Evolutionary conservation across 2,329 filamentous ascomycete genomes (phyloP).

Genomic region (Metarhizium anisopliae): DNA sequence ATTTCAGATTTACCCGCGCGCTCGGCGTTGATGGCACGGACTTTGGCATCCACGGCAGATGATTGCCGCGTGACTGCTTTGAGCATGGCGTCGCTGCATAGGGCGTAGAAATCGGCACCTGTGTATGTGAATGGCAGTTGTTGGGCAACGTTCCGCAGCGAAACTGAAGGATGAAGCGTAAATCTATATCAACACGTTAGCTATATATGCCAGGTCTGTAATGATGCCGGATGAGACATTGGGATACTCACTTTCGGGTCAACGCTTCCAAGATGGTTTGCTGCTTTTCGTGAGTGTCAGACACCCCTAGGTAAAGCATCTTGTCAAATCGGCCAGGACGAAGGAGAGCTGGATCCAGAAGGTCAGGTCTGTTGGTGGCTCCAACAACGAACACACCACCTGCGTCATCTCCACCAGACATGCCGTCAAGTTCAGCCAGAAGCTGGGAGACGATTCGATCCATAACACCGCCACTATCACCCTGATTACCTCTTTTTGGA

Average conservation of each 20-base stretch:
- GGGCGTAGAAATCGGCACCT: constrained; percentile 91
- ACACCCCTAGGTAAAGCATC: constrained; percentile 95
- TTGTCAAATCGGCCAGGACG: constrained; percentile 93
- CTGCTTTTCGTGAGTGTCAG: constrained; percentile 95
- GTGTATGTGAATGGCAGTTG: constrained; percentile 91
- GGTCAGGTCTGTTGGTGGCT: constrained; percentile 87
- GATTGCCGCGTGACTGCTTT: constrained; percentile 94
- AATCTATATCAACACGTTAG: constrained; percentile 48
- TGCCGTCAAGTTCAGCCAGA: constrained; percentile 90
- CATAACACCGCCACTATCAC: constrained; percentile 96
- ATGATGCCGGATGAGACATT: neutral
- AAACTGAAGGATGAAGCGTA: constrained; percentile 69
- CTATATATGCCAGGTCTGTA: neutral
- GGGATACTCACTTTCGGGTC: constrained; percentile 70
- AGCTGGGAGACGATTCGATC: constrained; percentile 94
- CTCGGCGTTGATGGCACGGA: constrained; percentile 56
- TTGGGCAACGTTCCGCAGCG: constrained; percentile 64
- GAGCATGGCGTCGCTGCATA: constrained; percentile 97
- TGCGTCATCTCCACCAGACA: constrained; percentile 83
- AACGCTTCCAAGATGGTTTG: constrained; percentile 87
- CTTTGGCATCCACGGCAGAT: constrained; percentile 71
- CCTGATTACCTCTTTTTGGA: constrained; percentile 93
- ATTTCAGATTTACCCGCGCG: constrained; percentile 38
- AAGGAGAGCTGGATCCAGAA: constrained; percentile 82
- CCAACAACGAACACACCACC: constrained; percentile 95